Evolutionary conservation across 169 alveolate species (phyloP).

Genomic region (Babesia caballi): DNA sequence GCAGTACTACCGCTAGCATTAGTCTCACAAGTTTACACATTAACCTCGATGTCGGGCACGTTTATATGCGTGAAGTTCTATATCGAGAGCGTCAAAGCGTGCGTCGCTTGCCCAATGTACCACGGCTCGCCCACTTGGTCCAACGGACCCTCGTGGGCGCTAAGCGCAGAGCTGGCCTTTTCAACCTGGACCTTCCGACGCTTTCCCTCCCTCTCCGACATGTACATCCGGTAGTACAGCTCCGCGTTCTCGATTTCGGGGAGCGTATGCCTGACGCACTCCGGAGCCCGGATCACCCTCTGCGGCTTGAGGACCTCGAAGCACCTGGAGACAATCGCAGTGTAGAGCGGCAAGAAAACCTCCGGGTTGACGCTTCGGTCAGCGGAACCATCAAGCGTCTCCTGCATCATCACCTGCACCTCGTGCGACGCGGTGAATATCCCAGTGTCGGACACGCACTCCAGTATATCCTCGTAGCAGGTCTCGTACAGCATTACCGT

Average conservation of each 20-base stretch:
- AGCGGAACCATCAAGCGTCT: conserved; percentile 48
- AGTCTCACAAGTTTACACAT: too few relatives aligned
- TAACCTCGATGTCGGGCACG: too few relatives aligned
- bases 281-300: neutral
- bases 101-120: conserved; percentile 31
- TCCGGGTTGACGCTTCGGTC: conserved; percentile 54
- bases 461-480: conserved; percentile 54
- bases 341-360: conserved; percentile 36
- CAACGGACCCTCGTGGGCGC: neutral
- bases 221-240: neutral
- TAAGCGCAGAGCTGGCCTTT: neutral
- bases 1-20: too few relatives aligned
- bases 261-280: neutral
- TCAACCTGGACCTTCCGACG: neutral
- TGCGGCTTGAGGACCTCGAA: conserved; percentile 14
- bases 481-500: conserved; percentile 51
- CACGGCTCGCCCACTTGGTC: neutral
- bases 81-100: conserved; percentile 15
- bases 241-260: conserved; percentile 28
- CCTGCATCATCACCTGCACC: conserved; percentile 53
- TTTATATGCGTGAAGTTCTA: neutral
- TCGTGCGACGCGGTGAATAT: conserved; percentile 39
- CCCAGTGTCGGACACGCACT: conserved; percentile 57
- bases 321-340: conserved; percentile 55
- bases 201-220: neutral